These are phyloP conservation scores for Erucastrum elatum DNA, from an alignment of 345 rosid genomes.

Conservation along the genomic window DNA sequence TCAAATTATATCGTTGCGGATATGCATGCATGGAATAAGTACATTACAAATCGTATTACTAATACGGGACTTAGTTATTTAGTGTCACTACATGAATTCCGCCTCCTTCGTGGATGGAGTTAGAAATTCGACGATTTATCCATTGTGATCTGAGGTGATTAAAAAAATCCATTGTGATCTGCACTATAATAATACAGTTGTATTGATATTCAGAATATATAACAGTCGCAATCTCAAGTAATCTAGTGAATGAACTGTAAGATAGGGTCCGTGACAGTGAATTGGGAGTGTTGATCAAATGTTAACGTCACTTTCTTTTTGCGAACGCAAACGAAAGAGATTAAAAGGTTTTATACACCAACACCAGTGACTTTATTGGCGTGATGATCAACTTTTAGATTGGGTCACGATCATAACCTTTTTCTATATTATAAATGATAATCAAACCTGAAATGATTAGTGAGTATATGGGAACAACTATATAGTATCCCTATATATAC, in stretches of 20 bases:
- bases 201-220: background rate
- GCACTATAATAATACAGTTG: background rate
- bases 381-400: conserved; percentile 34
- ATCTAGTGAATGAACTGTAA: background rate
- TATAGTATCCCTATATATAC: background rate
- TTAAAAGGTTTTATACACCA: background rate
- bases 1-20: background rate
- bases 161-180: background rate
- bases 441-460: conserved; percentile 31
- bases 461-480: conserved; percentile 19
- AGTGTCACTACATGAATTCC: background rate
- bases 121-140: background rate
- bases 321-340: conserved; percentile 3
- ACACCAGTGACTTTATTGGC: conserved; percentile 13
- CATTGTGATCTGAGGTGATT: background rate
- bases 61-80: background rate
- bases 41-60: background rate
- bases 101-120: background rate
- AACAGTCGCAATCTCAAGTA: conserved; percentile 3
- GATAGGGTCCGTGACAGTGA: conserved; percentile 16
- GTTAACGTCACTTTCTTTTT: conserved; percentile 17
- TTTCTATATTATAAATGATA: conserved; percentile 8
- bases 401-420: conserved; percentile 31
- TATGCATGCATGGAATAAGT: background rate
- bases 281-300: conserved; percentile 1